A percentile compares a stretch with the other conserved stretches of the same genome.
Conservation (phyloP, 306 rosid genomes). For the Lotus japonicus region DNA sequence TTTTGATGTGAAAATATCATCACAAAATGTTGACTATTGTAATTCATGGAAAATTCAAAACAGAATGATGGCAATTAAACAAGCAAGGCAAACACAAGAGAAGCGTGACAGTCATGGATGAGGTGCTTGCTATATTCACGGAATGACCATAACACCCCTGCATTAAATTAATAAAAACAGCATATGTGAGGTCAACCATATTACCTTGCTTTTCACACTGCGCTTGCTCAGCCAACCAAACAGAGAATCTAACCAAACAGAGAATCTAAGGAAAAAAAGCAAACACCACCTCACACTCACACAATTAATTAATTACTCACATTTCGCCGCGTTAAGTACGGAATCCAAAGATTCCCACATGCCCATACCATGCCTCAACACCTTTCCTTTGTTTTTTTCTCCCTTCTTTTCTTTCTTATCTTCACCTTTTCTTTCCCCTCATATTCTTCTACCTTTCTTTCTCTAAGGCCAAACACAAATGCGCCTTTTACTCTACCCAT, state of each 20-base stretch:
- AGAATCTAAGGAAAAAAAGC: slow-evolving; percentile 30
- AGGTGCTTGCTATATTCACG: background rate
- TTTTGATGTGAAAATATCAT: background rate
- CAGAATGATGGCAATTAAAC: background rate
- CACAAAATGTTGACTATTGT: background rate
- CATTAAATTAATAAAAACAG: background rate
- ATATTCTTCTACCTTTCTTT: background rate
- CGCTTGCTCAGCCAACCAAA: slow-evolving; percentile 26
- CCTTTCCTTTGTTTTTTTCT: background rate
- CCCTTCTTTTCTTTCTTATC: background rate
- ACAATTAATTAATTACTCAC: background rate
- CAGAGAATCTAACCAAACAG: slow-evolving; percentile 33
- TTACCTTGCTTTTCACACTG: slow-evolving; percentile 18
- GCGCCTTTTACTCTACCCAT: background rate
- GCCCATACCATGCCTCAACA: background rate
- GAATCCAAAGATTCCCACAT: slow-evolving; percentile 47
- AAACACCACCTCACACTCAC: background rate
- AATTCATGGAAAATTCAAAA: background rate
- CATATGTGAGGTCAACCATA: slow-evolving; percentile 25
- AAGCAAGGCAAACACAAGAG: background rate
- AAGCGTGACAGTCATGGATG: background rate
- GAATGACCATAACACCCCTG: slow-evolving; percentile 8
- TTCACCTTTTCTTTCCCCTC: background rate
- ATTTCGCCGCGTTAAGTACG: slow-evolving; percentile 38
- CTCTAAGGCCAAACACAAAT: too few relatives aligned